These are phyloP conservation scores for Perkinsus chesapeaki DNA, from an alignment of 169 alveolate species.

Conservation along the genomic window DNA sequence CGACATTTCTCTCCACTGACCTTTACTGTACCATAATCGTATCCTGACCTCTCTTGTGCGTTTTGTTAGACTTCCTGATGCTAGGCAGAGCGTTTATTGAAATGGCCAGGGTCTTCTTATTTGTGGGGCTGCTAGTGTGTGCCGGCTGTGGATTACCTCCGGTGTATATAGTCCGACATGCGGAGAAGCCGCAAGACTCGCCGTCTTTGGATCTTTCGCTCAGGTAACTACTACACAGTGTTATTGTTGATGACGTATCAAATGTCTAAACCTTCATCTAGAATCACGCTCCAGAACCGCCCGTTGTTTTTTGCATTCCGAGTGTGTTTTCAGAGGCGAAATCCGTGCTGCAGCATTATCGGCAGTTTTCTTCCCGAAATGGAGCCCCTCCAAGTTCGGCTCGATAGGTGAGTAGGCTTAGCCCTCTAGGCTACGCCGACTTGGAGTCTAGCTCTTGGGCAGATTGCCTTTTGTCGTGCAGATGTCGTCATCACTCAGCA, in stretches of 20 bases:
- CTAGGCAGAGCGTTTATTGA: background rate
- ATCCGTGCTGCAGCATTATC: background rate
- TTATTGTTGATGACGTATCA: too few relatives aligned
- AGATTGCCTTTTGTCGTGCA: too few relatives aligned
- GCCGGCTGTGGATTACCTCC: background rate
- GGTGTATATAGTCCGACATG: background rate
- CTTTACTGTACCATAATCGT: background rate
- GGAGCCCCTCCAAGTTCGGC: background rate
- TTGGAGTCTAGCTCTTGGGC: background rate
- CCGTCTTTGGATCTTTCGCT: background rate
- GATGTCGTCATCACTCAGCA: background rate
- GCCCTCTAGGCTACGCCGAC: background rate
- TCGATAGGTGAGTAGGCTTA: background rate
- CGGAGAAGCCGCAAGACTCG: background rate
- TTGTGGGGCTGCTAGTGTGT: background rate
- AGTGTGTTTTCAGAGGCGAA: background rate
- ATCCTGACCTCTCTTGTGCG: background rate
- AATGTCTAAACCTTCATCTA: background rate
- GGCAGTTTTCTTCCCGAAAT: background rate
- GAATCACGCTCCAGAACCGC: background rate
- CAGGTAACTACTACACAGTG: too few relatives aligned
- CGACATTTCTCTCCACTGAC: background rate
- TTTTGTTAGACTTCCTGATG: background rate
- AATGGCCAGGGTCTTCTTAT: background rate
- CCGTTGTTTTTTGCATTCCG: background rate